Evolutionary conservation across 352 stramenopile genomes (phyloP).

Genomic region (Pythium plurisporium): DNA sequence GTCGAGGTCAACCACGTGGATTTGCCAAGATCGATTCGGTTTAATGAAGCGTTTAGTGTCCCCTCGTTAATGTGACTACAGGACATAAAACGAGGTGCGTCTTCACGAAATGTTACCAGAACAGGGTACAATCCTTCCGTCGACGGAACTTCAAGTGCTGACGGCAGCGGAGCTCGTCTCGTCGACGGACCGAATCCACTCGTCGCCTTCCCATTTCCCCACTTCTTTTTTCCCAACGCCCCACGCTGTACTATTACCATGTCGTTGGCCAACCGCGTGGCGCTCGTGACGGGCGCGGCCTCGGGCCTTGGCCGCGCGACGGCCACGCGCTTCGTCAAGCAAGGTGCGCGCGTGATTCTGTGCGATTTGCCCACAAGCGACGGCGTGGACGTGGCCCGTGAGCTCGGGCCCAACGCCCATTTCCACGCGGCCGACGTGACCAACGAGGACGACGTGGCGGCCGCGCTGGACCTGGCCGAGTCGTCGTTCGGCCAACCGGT

Average conservation of each 20-base stretch:
- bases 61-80: neutral
- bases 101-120: conserved; percentile 7
- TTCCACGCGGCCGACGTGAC: conserved; percentile 85
- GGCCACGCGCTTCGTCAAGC: conserved; percentile 84
- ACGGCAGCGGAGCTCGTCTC: conserved; percentile 6
- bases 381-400: conserved; percentile 67
- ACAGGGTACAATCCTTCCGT: neutral
- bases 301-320: conserved; percentile 93
- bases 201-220: neutral
- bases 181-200: conserved; percentile 10
- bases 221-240: neutral
- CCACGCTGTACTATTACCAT: conserved; percentile 24
- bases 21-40: conserved; percentile 4
- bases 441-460: conserved; percentile 84
- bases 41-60: neutral
- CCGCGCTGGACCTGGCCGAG: conserved; percentile 89
- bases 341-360: conserved; percentile 89
- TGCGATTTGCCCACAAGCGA: conserved; percentile 89
- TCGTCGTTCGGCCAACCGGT: conserved; percentile 89
- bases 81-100: neutral
- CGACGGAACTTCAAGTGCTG: conserved; percentile 21
- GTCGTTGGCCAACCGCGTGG: conserved; percentile 63
- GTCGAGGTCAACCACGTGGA: neutral
- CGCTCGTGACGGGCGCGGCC: conserved; percentile 90
- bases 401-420: conserved; percentile 73